phyloP scores from a whole-genome alignment of 495 filamentous ascomycete species.

The Rusavskia elegans region DNA sequence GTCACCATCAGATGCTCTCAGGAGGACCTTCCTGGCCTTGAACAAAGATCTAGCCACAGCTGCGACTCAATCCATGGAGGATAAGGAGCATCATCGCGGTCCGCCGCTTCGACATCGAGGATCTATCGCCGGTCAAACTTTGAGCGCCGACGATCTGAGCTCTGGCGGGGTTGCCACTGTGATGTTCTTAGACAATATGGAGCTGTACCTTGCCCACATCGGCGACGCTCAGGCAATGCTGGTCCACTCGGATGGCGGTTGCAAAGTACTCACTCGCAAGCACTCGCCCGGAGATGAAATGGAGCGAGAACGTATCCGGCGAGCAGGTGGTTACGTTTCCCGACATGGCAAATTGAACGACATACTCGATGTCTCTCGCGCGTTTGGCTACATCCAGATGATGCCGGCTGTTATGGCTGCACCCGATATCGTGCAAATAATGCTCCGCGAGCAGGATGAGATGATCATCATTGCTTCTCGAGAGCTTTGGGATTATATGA shows the following conservation, averaged over 20 bases:
- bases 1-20: conserved; percentile 64
- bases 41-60: conserved; percentile 89
- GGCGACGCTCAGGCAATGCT: conserved; percentile 91
- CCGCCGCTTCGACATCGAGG: conserved; percentile 44
- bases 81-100: conserved; percentile 35
- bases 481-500: conserved; percentile 89
- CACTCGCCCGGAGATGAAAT: conserved; percentile 76
- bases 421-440: conserved; percentile 64
- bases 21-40: conserved; percentile 70
- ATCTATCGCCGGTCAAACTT: conserved; percentile 48
- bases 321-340: conserved; percentile 90
- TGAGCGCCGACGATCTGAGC: conserved; percentile 74
- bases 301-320: conserved; percentile 79
- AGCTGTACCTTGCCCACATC: conserved; percentile 87
- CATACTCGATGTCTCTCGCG: conserved; percentile 73
- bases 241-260: conserved; percentile 68
- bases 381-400: conserved; percentile 84
- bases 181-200: conserved; percentile 72
- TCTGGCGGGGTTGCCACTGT: conserved; percentile 88
- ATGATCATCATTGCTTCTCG: conserved; percentile 81
- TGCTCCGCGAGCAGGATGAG: conserved; percentile 79
- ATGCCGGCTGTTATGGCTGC: conserved; percentile 90
- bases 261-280: conserved; percentile 68
- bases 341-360: conserved; percentile 90
- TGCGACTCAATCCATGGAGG: conserved; percentile 70